phyloP scores from a whole-genome alignment of 73 alveolate genomes.

The Tetrahymena elliotti region DNA sequence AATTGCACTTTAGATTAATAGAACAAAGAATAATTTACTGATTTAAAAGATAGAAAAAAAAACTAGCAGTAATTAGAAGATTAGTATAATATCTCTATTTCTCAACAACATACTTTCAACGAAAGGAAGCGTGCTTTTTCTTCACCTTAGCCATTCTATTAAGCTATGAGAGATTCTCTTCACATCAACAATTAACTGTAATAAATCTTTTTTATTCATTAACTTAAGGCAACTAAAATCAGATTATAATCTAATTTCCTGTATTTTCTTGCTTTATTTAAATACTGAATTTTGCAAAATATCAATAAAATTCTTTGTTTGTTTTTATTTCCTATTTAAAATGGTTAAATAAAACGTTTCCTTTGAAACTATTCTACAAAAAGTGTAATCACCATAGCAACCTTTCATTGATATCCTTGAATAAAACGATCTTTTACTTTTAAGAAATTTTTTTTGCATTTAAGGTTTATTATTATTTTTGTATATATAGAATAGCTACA shows the following conservation, averaged over 20 bases:
- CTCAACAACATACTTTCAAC: background rate
- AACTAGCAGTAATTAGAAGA: background rate
- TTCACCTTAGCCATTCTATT: background rate
- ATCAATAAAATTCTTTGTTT: no score
- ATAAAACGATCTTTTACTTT: no score
- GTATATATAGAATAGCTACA: background rate
- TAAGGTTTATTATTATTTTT: background rate
- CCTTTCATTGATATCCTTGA: no score
- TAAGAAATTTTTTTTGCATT: background rate
- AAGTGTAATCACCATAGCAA: no score
- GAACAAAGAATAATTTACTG: background rate
- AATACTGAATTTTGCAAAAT: no score
- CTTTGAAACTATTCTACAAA: no score
- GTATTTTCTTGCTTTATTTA: no score
- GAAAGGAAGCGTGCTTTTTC: background rate
- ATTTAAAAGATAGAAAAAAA: background rate
- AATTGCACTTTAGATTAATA: background rate
- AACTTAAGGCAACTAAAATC: no score
- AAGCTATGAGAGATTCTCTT: background rate
- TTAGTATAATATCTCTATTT: background rate
- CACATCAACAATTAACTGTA: background rate
- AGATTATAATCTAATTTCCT: no score
- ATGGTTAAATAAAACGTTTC: no score
- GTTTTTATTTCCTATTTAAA: no score
- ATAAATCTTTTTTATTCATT: background rate